Evolutionary conservation across 2,329 filamentous ascomycete genomes (phyloP), one percentile per base, ranked within the genome.

Genomic region (Penicillium oxalicum): DNA sequence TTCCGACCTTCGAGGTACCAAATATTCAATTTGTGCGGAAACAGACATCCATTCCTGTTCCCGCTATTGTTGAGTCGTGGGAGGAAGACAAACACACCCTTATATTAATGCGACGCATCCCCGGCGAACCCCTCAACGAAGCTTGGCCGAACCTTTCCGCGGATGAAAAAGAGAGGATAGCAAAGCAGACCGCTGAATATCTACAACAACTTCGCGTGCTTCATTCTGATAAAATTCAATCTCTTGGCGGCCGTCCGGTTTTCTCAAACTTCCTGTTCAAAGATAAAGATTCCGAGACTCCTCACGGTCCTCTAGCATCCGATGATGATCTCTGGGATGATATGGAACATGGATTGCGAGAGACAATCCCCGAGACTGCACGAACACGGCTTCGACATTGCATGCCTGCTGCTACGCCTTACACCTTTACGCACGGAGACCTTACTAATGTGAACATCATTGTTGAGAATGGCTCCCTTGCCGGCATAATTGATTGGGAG

Each of bases 401-500:
- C 4, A 61, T 63, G 55, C 60, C 56, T 6, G 6, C 53, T 33
- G 52, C 53, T 13, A 18, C 39, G 24, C 65, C 61, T 5, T 70
- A 62, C 42, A 67, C 68, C 32, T 72, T 72, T 52, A 70, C 66
- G 0, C 68, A 73, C 45, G 58, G 59, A 11, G 67, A 73, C 51
- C 58, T 73, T 4, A 62, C 60, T 5, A 55, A 57, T 40, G 59
- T 61, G 2, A 73, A 72, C 45, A 70, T 73, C 36, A 71, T 73
- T 36, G 67, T 72, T 24, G 55, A 71, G 6, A 53, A 67, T 48
- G 66, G 64, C 6, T 58, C 60, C 39, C 47, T 72, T 25, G 56
- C 60, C 8, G 68, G 64, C 12, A 70, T 71, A 18, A 53, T 73
- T 42, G 66, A 72, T 37, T 71, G 66, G 70, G 68, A 72, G 52